Base-by-base conservation (phyloP, 176 grass and related monocot species). In the Dendrocalamus sinicus region DNA sequence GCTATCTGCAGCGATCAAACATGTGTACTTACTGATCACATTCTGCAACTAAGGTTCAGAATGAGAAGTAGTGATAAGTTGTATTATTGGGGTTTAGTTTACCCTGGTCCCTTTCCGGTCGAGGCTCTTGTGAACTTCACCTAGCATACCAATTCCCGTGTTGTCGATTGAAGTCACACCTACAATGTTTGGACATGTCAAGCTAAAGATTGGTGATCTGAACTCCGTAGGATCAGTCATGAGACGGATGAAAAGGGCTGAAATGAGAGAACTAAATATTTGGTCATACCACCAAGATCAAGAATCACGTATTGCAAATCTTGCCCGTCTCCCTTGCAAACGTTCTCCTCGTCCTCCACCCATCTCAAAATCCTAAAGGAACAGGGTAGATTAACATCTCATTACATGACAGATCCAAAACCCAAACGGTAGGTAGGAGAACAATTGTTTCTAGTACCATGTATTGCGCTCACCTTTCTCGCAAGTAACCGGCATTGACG, bases 131-230 rank as follows among this genome's bases (percentile, higher is more conserved):
- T 96, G 73, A 59, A 99, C 68, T 61, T 99, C 96, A 44, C 32
- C 23, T 43, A 99, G 70, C 88, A 96, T 96, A 7, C 93, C 82
- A 22, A 94, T 88, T 22, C 96, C 96, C 4, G 93, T 81, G 73
- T 90, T 96, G 82, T 99, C 96, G 17, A 99, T 91, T 4, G 96
- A 88, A 46, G 86, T 94, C 46, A 96, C 96, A 47, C 90, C 96
- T 99, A 50, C 73, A 68, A 45, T 78, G 50, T 83, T 62, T 45
- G 75, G 44, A 43, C 16, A 44, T 64, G 41, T 70, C 54, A 73
- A 8, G 75, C 28, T 75, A 20, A 80, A 20, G 1, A 67, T 50
- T 14, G 0, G 13, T 45, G 24, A 19, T 8, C 45, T 37, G 40
- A 86, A 72, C 30, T 66, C 20, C 10, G 22, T 54, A 75, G 4